Conservation (phyloP, 345 rosid genomes). For the Syzygium aromaticum region DNA sequence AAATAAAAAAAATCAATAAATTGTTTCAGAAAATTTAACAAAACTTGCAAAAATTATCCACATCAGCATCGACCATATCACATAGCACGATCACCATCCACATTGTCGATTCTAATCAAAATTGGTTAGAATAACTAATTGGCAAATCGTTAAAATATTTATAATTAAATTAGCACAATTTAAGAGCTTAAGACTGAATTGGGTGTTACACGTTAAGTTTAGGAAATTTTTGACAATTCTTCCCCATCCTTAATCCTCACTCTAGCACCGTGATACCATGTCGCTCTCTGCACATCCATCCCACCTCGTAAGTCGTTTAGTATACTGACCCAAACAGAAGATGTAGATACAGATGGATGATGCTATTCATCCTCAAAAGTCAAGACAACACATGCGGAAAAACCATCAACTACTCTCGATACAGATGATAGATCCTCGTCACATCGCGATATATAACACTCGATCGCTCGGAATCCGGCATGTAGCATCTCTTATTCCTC, state of each 20-base stretch:
- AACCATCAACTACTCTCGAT: neutral
- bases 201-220: fast-evolving
- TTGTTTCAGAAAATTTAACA: neutral
- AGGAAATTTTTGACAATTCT: neutral
- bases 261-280: neutral
- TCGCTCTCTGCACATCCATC: neutral
- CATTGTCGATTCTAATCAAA: neutral
- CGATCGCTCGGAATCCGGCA: neutral
- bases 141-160: too few relatives aligned
- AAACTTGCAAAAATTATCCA: fast-evolving
- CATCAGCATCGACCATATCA: fast-evolving
- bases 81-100: neutral
- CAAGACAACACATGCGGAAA: neutral
- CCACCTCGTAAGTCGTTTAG: neutral
- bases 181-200: neutral
- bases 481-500: neutral
- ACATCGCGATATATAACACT: neutral
- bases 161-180: too few relatives aligned
- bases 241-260: neutral
- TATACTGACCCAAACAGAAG: neutral
- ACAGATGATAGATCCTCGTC: neutral
- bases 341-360: neutral
- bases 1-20: neutral
- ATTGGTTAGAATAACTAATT: too few relatives aligned
- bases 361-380: neutral